Evolutionary conservation across 495 filamentous ascomycete species (phyloP).

Genomic region (Podospora conica): DNA sequence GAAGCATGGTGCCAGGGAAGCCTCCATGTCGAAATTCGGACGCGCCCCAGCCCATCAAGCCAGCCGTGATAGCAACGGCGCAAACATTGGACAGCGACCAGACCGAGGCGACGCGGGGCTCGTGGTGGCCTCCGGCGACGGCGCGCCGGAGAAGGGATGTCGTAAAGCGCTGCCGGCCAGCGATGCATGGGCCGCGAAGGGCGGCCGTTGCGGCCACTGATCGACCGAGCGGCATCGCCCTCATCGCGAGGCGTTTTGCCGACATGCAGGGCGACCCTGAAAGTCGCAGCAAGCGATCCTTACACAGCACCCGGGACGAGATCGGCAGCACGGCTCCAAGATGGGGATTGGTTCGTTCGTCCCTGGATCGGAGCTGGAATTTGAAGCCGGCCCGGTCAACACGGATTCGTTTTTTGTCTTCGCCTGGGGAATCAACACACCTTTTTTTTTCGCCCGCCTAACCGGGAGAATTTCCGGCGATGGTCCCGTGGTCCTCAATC

Average conservation of each 20-base stretch:
- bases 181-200: neutral
- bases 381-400: slow-evolving; percentile 1
- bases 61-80: slow-evolving; percentile 36
- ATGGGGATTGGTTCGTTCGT: slow-evolving; percentile 1
- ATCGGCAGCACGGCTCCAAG: slow-evolving; percentile 14
- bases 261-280: slow-evolving; percentile 28
- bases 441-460: neutral
- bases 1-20: slow-evolving; percentile 30
- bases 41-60: slow-evolving; percentile 37
- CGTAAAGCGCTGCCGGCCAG: slow-evolving; percentile 19
- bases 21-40: slow-evolving; percentile 24
- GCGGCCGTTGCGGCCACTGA: slow-evolving; percentile 11
- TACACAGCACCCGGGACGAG: neutral
- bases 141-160: slow-evolving; percentile 20
- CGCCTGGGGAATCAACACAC: neutral
- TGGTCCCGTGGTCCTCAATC: neutral
- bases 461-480: slow-evolving; percentile 8
- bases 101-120: slow-evolving; percentile 16
- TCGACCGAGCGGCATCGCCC: slow-evolving; percentile 27
- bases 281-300: slow-evolving; percentile 9
- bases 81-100: slow-evolving; percentile 32
- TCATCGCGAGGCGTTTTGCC: slow-evolving; percentile 24
- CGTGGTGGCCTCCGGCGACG: slow-evolving; percentile 8
- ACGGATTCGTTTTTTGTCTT: neutral
- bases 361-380: slow-evolving; percentile 7